These are phyloP conservation scores for Pestalotiopsis fici DNA, from an alignment of 2,329 filamentous ascomycete species.

Conservation along the genomic window DNA sequence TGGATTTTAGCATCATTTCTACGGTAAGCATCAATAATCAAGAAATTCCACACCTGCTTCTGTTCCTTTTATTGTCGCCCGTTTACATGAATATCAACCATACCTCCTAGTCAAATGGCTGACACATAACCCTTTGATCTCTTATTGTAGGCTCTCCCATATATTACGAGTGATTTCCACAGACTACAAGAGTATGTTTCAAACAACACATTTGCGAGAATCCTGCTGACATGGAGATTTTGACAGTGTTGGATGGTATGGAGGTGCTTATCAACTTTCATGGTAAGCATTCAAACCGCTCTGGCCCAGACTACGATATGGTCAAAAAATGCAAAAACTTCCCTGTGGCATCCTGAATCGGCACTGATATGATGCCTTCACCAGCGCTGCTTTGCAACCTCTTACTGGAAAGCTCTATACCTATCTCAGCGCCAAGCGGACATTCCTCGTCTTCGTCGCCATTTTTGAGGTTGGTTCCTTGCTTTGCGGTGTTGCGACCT, in stretches of 20 bases:
- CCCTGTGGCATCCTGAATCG: not conserved
- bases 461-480: slow-evolving; percentile 48
- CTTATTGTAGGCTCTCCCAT: not conserved
- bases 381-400: slow-evolving; percentile 12
- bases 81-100: no score
- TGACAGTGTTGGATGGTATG: slow-evolving; percentile 6
- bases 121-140: not conserved
- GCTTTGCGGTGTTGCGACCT: slow-evolving; percentile 42
- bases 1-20: slow-evolving; percentile 55
- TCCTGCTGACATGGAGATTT: not conserved
- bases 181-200: not conserved
- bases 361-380: not conserved
- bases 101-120: not conserved
- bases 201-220: not conserved
- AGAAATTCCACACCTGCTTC: not conserved
- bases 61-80: not conserved
- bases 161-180: slow-evolving; percentile 8
- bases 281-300: not conserved
- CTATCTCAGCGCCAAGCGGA: slow-evolving; percentile 32
- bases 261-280: not conserved
- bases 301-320: not conserved
- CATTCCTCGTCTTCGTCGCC: slow-evolving; percentile 25
- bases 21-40: slow-evolving; percentile 36
- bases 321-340: not conserved
- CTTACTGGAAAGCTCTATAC: slow-evolving; percentile 41